A percentile compares a stretch with the other conserved stretches of the same genome.
These are phyloP conservation scores for Corymbia calophylla DNA, from an alignment of 441 rosid species.

Conservation along the genomic window DNA sequence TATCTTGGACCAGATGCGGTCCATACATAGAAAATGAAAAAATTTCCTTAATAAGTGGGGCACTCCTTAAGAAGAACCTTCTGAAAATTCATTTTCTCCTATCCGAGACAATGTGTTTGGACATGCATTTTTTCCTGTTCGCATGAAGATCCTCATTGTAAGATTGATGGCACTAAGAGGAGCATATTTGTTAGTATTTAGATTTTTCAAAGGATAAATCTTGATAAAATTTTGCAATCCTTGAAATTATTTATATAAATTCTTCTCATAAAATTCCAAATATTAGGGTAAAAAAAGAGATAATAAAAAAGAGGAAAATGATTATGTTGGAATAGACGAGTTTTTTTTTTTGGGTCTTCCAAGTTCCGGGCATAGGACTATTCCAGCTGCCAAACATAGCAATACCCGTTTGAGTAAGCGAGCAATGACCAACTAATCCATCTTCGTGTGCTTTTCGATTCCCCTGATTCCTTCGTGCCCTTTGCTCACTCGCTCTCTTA, in stretches of 20 bases:
- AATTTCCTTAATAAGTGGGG: neutral
- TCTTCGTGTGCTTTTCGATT: conserved; percentile 5
- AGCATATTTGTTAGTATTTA: neutral
- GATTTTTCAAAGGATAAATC: neutral
- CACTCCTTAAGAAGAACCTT: neutral
- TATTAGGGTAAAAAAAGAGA: neutral
- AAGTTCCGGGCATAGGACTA: neutral
- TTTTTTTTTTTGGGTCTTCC: neutral
- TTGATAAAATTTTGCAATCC: neutral
- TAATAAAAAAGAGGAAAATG: neutral
- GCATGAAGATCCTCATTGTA: neutral
- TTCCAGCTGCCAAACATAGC: neutral
- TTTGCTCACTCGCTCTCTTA: neutral
- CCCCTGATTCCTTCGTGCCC: conserved; percentile 11
- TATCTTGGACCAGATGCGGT: neutral
- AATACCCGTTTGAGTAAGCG: neutral
- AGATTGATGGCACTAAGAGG: neutral
- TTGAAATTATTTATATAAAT: neutral
- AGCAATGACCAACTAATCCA: neutral
- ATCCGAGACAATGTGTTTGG: neutral
- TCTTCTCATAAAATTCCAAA: neutral
- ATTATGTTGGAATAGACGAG: neutral
- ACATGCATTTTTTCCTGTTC: neutral
- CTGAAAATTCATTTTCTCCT: neutral
- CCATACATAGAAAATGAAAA: neutral